Evolutionary conservation across 106 monocot species (phyloP), one percentile per base, ranked within the genome.

Genomic region (Allium sativum): DNA sequence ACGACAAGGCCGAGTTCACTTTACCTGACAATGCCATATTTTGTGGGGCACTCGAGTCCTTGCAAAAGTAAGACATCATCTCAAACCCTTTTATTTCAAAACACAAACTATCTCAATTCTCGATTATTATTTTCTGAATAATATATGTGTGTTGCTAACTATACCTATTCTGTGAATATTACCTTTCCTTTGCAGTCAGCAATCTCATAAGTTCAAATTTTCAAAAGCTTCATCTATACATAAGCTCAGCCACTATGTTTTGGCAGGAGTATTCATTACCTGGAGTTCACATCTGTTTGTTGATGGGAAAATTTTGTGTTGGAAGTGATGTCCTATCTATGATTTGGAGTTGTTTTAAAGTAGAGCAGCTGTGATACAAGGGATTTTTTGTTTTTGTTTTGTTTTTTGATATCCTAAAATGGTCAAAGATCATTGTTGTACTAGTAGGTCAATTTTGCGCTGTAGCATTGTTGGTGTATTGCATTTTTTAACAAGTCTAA

Each of bases 11-110:
- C 0, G 94, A 89, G 71, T 53, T 82, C 56, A 74, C 81, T 44
- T 53, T 79, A 58, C 94, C 94, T 18, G 81, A 95, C 56, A 90
- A 95, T 66, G 62, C 79, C 13, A 81, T 95, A 61, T 95, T 86
- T 65, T 95, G 94, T 55, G 94, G 94, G 50, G 82, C 80, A 55
- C 78, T 93, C 8, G 77, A 79, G 44, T 78, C 73, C 60, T 77
- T 93, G 51, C 93, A 93, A n/a, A 86, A 90, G 90, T 90, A 75
- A 61, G 61, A 61, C 44, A 8, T 10, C 42, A 16, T 18, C 56
- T 56, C 11, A 56, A 56, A 53, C 18, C 0, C 12, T 18, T 9
- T 3, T 14, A 6, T 10, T 58, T 41, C 31, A 1, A 1, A 7
- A 8, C 40, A 13, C 3, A 40, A 2, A 31, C 31, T 31, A 31